Base-by-base conservation (phyloP, 192 early-diverging fungal genomes). In the Dimargaris verticillata region DNA sequence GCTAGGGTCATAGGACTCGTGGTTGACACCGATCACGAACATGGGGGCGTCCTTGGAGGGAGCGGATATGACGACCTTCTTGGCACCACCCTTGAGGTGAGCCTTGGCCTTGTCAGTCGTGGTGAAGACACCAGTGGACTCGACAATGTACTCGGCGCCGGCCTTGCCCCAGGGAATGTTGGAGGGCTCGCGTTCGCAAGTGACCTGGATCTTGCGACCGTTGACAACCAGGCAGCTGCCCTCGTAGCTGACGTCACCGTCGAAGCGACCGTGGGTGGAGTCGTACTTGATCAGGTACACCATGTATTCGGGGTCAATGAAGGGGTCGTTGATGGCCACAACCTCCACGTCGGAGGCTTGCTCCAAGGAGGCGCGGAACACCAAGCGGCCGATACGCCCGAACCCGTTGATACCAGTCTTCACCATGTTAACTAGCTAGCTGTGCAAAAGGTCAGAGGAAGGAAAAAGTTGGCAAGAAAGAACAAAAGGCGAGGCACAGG, bases 101-200 rank as follows among this genome's bases (percentile, higher is more conserved):
- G 77, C 75, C 3, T 66, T 70, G 44, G 90, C 91, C 78, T 88
- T 88, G 1, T 92, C 93, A 50, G 74, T 79, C 63, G 88, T 87
- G 74, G 93, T 95, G 80, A 99, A 99, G 62, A 95, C 88, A 79
- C 93, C 92, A 63, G 95, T 99, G 29, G 95, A 99, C 77, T 99
- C 95, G 75, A 99, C 85, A 62, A 99, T 81, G 79, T 97, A 95
- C 49, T 83, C 81, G 52, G 87, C 95, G 50, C 86, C 83, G 28
- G 72, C 68, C 24, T 65, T 62, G 46, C 83, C 87, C 95, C 95
- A 99, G 53, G 85, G 87, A 75, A 99, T 97, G 47, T 86, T 78
- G 15, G 76, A 75, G 64, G 93, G 92, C 75, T 90, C 79, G 66
- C 76, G 82, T 76, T 79, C 80, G 63, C 76, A 64, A 77, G 77